These are phyloP conservation scores for Cyclotella baltica DNA, from an alignment of 108 stramenopile genomes.

Conservation along the genomic window DNA sequence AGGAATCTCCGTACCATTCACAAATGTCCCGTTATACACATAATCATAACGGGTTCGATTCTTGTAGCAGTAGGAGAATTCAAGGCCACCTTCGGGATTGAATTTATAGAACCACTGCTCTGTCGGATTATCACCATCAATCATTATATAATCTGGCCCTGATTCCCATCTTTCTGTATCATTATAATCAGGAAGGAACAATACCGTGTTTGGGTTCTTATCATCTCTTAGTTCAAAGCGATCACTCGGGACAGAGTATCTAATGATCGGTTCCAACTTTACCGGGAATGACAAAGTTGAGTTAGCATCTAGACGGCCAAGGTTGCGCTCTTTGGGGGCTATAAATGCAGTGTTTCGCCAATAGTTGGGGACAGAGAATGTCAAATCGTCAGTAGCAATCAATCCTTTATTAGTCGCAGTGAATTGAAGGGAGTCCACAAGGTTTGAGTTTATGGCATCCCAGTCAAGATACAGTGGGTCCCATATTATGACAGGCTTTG, in stretches of 20 bases:
- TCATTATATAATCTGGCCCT: conserved; percentile 33
- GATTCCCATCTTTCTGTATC: conserved; percentile 30
- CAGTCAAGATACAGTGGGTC: conserved; percentile 30
- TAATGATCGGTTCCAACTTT: conserved; percentile 24
- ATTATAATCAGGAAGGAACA: conserved; percentile 24
- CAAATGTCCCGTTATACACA: conserved; percentile 21
- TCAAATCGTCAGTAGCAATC: conserved; percentile 36
- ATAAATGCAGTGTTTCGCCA: conserved; percentile 34
- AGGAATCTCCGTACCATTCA: conserved; percentile 27
- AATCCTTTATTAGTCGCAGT: conserved; percentile 36
- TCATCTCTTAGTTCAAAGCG: conserved; percentile 32
- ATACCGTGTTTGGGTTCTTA: conserved; percentile 29
- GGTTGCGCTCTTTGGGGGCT: conserved; percentile 17
- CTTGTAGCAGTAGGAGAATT: conserved; percentile 27
- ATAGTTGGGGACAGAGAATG: conserved; percentile 16
- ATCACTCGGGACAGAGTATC: conserved; percentile 31
- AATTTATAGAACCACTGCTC: conserved; percentile 42
- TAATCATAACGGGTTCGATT: conserved; percentile 32
- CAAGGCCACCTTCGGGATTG: conserved; percentile 7
- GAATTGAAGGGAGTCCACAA: conserved; percentile 28
- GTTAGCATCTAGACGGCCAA: conserved; percentile 33
- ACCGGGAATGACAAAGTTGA: conserved; percentile 36
- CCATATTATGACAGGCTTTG: conserved; percentile 33
- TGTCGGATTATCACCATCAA: conserved; percentile 13
- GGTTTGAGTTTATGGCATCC: conserved; percentile 11